These are phyloP conservation scores for Termitomyces sp. DNA, from an alignment of 768 basidiomycete species.

Conservation along the genomic window DNA sequence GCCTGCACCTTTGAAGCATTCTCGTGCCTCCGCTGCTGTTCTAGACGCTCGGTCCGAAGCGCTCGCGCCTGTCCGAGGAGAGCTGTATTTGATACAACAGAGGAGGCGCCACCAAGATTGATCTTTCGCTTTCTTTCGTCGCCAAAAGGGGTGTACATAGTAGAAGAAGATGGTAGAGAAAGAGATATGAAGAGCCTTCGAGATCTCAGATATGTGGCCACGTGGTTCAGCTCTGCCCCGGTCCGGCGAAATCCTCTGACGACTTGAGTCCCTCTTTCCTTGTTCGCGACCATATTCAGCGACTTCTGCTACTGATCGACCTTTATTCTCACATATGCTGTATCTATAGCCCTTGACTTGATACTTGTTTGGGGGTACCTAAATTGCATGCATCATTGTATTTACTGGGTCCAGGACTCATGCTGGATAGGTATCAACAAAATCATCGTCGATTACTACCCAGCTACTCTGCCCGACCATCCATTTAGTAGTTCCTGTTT, in stretches of 20 bases:
- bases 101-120: conserved; percentile 66
- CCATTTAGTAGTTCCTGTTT: background rate
- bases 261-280: too few relatives aligned
- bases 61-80: conserved; percentile 62
- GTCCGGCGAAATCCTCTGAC: background rate
- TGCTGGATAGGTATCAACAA: too few relatives aligned
- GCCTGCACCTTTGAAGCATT: conserved; percentile 59
- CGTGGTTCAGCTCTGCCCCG: background rate
- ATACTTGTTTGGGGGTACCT: background rate
- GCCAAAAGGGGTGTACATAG: background rate
- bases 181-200: background rate
- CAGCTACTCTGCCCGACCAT: background rate
- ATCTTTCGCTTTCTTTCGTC: conserved; percentile 49
- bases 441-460: too few relatives aligned
- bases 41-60: conserved; percentile 52
- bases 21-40: conserved; percentile 50
- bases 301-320: background rate
- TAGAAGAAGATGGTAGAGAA: background rate
- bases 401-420: too few relatives aligned
- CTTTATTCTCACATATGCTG: background rate
- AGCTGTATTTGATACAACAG: conserved; percentile 44
- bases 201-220: background rate
- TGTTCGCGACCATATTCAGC: too few relatives aligned
- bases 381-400: background rate
- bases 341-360: background rate